phyloP scores from a whole-genome alignment of 2,329 filamentous ascomycete genomes.

The Pyrenophora tritici-repentis region DNA sequence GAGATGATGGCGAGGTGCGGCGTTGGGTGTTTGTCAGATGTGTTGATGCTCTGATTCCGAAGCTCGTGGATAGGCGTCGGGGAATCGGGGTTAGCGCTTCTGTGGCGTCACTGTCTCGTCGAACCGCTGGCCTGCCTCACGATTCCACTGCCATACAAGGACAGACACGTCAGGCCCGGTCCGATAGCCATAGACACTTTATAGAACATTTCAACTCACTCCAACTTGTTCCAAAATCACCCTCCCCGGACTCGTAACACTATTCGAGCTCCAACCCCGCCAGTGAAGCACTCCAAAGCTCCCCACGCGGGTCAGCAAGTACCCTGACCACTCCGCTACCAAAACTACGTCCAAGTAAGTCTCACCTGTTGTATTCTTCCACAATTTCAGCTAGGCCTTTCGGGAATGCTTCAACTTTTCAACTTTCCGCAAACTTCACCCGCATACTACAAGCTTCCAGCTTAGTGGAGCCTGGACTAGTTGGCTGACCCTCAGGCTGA shows the following conservation, averaged over 20 bases:
- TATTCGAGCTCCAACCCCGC: conserved; percentile 12
- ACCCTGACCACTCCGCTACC: conserved; percentile 5
- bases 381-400: background rate
- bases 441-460: conserved; percentile 2
- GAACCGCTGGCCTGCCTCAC: conserved; percentile 27
- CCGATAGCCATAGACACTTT: conserved; percentile 1
- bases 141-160: conserved; percentile 31
- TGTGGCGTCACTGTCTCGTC: conserved; percentile 30
- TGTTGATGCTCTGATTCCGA: conserved; percentile 33
- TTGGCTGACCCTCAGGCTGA: conserved; percentile 15
- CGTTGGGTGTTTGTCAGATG: conserved; percentile 40
- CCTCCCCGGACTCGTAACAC: no score
- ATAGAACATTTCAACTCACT: background rate
- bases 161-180: conserved; percentile 41
- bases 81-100: conserved; percentile 17
- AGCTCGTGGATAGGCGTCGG: conserved; percentile 22
- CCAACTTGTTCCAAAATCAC: background rate
- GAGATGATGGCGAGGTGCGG: conserved; percentile 22
- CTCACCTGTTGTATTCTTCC: background rate
- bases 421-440: conserved; percentile 15
- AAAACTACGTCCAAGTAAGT: background rate
- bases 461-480: conserved; percentile 6
- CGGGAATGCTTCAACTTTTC: conserved; percentile 9
- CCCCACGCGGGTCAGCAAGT: conserved; percentile 20
- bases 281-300: conserved; percentile 5